These are phyloP conservation scores for Pseudohalonectria lignicola DNA, from an alignment of 2,329 filamentous ascomycete species.

Conservation along the genomic window DNA sequence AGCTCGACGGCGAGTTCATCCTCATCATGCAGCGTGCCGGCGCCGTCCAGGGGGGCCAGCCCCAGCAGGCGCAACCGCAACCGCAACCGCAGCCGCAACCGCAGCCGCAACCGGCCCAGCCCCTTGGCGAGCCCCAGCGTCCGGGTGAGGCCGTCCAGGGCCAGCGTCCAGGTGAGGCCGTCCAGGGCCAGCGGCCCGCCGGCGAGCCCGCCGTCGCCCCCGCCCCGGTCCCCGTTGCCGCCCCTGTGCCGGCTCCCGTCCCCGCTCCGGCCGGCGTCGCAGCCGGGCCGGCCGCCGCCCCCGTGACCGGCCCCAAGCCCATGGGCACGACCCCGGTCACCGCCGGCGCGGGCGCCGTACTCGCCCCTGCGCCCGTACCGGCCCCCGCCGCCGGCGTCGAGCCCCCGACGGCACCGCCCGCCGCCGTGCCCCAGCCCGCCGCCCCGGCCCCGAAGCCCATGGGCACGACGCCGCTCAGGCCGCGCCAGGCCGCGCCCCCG, in stretches of 20 bases:
- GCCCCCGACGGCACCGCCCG: neutral
- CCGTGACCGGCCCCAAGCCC: neutral
- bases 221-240: neutral
- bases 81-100: no score
- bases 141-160: neutral
- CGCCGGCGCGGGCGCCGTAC: conserved; percentile 7
- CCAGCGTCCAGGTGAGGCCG: neutral
- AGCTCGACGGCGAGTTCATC: conserved; percentile 3
- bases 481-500: no score
- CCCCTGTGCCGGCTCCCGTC: neutral
- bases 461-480: neutral
- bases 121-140: neutral
- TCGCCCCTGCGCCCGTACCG: conserved; percentile 7
- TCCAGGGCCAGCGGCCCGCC: neutral
- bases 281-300: neutral
- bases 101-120: neutral
- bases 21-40: neutral
- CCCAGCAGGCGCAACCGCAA: no score
- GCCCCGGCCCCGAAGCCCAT: neutral
- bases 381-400: neutral
- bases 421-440: no score
- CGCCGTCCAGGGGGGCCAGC: neutral
- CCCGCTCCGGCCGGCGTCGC: neutral
- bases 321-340: neutral
- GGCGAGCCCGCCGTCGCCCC: neutral